Evolutionary conservation across 108 stramenopile genomes (phyloP), one percentile per base, ranked within the genome.

Genomic region (Pseudonitzschia delicatissima): DNA sequence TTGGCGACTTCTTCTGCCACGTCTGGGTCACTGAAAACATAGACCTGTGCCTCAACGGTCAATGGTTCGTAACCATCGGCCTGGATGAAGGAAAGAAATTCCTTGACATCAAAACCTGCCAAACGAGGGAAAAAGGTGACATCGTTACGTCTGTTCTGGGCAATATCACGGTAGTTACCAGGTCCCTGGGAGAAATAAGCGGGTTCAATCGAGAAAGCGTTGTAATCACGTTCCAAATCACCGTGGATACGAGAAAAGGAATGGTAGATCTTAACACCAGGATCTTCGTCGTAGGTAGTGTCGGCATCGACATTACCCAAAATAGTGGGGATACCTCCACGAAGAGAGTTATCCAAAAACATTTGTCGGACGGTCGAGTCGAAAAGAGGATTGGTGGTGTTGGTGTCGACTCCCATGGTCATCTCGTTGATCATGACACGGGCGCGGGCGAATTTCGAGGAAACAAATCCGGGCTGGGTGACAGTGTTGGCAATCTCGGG

Each of bases 151-250:
- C 97, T 88, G 72, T 98, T 98, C 70, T 98, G 97, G 25, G 92
- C 94, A 37, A 98, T 87, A 71, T 98, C 97, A 69, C 97, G 87
- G 83, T 92, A 98, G 78, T 98, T 96, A 36, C 97, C 97, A 23
- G 93, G 94, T 37, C 97, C 95, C 81, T 93, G 93, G 26, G 92
- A 93, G 70, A 86, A 98, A 78, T 79, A 96, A 0, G 93, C 82
- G 36, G 86, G 77, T 36, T 95, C 91, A 68, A 98, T 96, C 39
- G 76, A 73, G 72, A 96, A 98, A 65, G 87, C 87, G 69, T 98
- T 98, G 88, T 98, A 98, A 61, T 98, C 97, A 71, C 97, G 94
- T 67, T 98, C 97, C 82, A 98, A 69, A 62, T 98, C 97, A 67
- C 97, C 97, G 67, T 98, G 97, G 45, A 96, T 98, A 48, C 97